Conservation (phyloP, 441 rosid species). For the Populus hybrid region DNA sequence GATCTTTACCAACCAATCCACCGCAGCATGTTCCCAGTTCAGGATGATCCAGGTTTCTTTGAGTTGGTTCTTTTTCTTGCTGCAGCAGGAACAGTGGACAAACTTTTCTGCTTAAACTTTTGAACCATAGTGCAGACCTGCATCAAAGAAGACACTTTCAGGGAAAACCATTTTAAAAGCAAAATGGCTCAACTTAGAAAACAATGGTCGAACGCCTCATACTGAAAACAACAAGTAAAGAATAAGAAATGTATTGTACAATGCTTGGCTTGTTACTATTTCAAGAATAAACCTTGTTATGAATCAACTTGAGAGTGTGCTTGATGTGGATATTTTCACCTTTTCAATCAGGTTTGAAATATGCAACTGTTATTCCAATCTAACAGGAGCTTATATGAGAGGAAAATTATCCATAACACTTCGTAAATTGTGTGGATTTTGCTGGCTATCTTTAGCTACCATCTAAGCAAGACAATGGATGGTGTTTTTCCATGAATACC, state of each 20-base stretch:
- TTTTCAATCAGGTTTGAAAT: neutral
- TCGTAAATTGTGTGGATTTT: neutral
- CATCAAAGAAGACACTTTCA: slow-evolving; percentile 11
- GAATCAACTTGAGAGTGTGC: neutral
- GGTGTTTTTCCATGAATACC: neutral
- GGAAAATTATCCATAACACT: neutral
- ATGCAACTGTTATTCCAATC: neutral
- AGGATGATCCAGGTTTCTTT: slow-evolving; percentile 18
- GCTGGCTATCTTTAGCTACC: neutral
- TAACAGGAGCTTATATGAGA: neutral
- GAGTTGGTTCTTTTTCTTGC: slow-evolving; percentile 26
- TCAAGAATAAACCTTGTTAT: neutral
- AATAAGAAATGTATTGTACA: neutral
- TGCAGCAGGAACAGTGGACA: slow-evolving; percentile 14
- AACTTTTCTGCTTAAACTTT: slow-evolving; percentile 40
- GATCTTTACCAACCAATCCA: neutral
- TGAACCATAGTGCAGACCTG: slow-evolving; percentile 67
- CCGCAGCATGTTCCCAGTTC: slow-evolving; percentile 10
- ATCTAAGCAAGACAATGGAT: neutral
- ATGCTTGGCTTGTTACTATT: neutral
- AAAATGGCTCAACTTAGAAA: neutral
- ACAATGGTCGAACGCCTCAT: neutral
- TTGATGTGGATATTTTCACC: neutral
- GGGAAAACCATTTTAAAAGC: slow-evolving; percentile 9
- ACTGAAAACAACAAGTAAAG: neutral